These are phyloP conservation scores for Actinomortierella wolfii DNA, from an alignment of 371 early-diverging fungal species.

Conservation along the genomic window DNA sequence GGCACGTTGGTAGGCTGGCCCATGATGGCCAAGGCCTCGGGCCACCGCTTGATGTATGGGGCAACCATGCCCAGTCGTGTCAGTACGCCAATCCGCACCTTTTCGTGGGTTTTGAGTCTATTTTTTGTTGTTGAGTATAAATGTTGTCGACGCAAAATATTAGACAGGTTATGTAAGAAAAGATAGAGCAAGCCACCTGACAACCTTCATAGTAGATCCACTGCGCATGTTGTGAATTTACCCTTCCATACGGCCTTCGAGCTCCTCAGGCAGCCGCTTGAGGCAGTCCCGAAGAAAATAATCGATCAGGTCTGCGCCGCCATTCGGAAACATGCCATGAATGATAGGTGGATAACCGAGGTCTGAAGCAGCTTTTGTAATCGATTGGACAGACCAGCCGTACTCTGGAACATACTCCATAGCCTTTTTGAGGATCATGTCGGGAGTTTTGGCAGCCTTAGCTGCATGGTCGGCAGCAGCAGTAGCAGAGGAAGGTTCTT, in stretches of 20 bases:
- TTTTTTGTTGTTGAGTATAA: background rate
- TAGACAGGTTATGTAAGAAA: no score
- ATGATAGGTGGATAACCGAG: constrained; percentile 76
- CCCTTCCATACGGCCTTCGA: constrained; percentile 60
- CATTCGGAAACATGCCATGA: constrained; percentile 73
- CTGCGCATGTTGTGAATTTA: constrained; percentile 17
- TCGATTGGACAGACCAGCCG: constrained; percentile 78
- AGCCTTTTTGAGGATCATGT: constrained; percentile 66
- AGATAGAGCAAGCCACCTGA: no score
- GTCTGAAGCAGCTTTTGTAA: constrained; percentile 68
- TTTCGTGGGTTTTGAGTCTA: constrained; percentile 56
- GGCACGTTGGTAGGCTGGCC: constrained; percentile 78
- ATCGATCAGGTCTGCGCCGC: constrained; percentile 75
- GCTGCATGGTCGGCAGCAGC: constrained; percentile 49
- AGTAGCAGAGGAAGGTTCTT: constrained; percentile 39
- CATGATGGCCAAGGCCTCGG: constrained; percentile 85
- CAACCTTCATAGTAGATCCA: no score
- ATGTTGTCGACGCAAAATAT: constrained; percentile 2
- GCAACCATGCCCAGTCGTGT: constrained; percentile 74
- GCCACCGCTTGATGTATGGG: constrained; percentile 81
- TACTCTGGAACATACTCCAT: constrained; percentile 66
- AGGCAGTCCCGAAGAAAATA: constrained; percentile 74
- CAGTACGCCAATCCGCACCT: constrained; percentile 66
- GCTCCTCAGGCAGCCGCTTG: constrained; percentile 57
- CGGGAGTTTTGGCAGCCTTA: constrained; percentile 23